A percentile compares a stretch with the other conserved stretches of the same genome.
Evolutionary conservation across 208 protist species (phyloP).

Genomic region (Leishmania aethiopica): DNA sequence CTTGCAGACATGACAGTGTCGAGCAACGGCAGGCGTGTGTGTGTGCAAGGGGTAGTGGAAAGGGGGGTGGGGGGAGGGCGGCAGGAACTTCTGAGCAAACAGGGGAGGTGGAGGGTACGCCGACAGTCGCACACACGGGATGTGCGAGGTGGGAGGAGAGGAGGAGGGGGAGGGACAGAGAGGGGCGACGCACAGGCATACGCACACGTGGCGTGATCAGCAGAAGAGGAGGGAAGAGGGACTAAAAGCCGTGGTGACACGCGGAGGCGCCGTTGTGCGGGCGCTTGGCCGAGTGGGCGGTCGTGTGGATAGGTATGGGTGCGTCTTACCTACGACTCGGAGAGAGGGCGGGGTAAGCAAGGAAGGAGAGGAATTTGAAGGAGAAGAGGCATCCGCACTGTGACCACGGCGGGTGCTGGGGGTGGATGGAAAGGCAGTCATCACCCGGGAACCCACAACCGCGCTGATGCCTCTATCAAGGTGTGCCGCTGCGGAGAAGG

Average conservation of each 20-base stretch:
- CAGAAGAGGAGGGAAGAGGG: background rate
- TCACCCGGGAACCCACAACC: background rate
- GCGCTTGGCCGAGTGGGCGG: background rate
- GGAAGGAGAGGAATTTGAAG: background rate
- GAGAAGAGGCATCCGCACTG: background rate
- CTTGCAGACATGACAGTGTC: constrained; percentile 1
- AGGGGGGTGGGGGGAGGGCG: background rate
- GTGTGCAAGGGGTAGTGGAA: background rate
- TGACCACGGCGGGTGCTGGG: background rate
- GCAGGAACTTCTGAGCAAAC: constrained; percentile 4
- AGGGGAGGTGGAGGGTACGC: background rate
- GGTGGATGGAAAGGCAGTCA: background rate
- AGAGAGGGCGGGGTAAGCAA: background rate
- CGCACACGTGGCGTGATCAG: background rate
- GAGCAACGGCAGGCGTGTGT: background rate
- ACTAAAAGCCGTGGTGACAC: background rate
- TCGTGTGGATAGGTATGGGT: background rate
- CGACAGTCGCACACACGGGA: background rate
- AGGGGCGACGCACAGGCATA: too few relatives aligned
- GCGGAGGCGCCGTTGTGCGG: background rate
- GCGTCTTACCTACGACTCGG: background rate
- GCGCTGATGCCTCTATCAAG: background rate
- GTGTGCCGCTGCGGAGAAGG: background rate
- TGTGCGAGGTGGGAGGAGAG: background rate
- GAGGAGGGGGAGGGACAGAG: too few relatives aligned